These are phyloP conservation scores for Malania oleifera DNA, from an alignment of 164 flowering plant species.

Conservation along the genomic window DNA sequence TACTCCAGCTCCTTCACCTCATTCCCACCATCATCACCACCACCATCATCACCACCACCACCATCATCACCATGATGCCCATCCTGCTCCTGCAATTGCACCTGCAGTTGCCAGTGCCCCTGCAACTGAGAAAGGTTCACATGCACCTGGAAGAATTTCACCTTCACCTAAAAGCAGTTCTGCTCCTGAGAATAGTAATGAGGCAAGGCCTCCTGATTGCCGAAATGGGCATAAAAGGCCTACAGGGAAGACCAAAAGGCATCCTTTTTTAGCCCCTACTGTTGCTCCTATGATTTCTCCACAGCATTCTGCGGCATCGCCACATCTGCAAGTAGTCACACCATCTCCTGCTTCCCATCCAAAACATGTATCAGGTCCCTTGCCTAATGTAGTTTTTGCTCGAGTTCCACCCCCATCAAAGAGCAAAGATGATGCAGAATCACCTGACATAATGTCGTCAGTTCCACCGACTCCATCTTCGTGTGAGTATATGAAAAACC, in stretches of 20 bases:
- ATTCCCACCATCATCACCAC: slow-evolving; percentile 36
- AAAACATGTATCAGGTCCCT: slow-evolving; percentile 41
- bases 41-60: slow-evolving; percentile 40
- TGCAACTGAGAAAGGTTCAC: slow-evolving; percentile 19
- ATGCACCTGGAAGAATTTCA: slow-evolving; percentile 12
- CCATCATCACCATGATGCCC: slow-evolving; percentile 21
- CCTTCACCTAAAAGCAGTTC: slow-evolving; percentile 28
- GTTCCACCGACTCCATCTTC: slow-evolving; percentile 39
- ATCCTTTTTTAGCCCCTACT: slow-evolving; percentile 24
- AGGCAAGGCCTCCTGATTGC: slow-evolving; percentile 45
- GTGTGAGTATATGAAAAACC: slow-evolving; percentile 38
- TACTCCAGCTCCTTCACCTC: slow-evolving; percentile 49
- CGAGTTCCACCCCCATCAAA: slow-evolving; percentile 52
- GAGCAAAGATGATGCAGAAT: slow-evolving; percentile 21
- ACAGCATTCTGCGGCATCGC: slow-evolving; percentile 27
- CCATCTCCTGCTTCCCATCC: slow-evolving; percentile 27
- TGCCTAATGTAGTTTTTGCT: slow-evolving; percentile 48
- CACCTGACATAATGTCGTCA: slow-evolving; percentile 27
- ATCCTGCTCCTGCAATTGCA: slow-evolving; percentile 26
- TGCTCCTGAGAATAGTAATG: slow-evolving; percentile 22
- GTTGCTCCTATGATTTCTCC: slow-evolving; percentile 39
- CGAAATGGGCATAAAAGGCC: slow-evolving; percentile 17
- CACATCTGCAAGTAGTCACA: slow-evolving; percentile 22
- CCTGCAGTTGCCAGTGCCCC: slow-evolving; percentile 16
- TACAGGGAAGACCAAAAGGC: slow-evolving; percentile 22